Evolutionary conservation across 1,139 yeast genomes (phyloP), one percentile per base, ranked within the genome.

Genomic region (Pichia sp.): DNA sequence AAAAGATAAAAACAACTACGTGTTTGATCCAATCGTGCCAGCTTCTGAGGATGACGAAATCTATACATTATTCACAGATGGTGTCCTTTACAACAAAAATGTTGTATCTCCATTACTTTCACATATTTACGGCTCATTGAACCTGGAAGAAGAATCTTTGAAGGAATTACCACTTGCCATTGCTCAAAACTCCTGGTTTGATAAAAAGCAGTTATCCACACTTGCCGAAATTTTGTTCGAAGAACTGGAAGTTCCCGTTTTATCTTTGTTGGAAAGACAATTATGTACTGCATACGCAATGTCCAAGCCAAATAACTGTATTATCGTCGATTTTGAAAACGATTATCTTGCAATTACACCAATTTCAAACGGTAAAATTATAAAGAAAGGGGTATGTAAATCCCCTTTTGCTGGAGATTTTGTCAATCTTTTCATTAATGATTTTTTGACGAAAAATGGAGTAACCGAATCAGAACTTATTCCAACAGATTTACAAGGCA

Each of bases 321-420:
- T 84, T 48, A 83, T 83, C 27, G 72, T 84, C 35, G 90, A 84
- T 56, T 61, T 84, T 39, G 92, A 90, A 3, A 71, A 81, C 2
- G 67, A 79, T 27, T 72, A 74, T 3, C 70, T 80, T 28, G 71
- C 77, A 40, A 79, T 83, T 5, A 81, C 88, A 0, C 90, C 92
- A 11, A 72, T 84, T 33, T 67, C 79, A 51, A 88, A 83, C 56
- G 94, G 92, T 29, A 73, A 75, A 23, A 74, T 83, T 45, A 73
- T 81, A 46, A 67, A 70, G 49, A 81, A 80, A 56, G 79, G 83
- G 42, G 68, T 79, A 7, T 67, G 71, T 49, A 80, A 74, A 60
- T 73, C 82, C 16, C 76, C 74, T 55, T 81, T 71, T 58, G 88
- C 82, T 7, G 92, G 92, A 8, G 84, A 82, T 57, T 84, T 77